Percentiles rank a stretch among this genome's conserved stretches.
Evolutionary conservation across 805 yeast species (phyloP).

Genomic region (Priceomyces haplophilus): DNA sequence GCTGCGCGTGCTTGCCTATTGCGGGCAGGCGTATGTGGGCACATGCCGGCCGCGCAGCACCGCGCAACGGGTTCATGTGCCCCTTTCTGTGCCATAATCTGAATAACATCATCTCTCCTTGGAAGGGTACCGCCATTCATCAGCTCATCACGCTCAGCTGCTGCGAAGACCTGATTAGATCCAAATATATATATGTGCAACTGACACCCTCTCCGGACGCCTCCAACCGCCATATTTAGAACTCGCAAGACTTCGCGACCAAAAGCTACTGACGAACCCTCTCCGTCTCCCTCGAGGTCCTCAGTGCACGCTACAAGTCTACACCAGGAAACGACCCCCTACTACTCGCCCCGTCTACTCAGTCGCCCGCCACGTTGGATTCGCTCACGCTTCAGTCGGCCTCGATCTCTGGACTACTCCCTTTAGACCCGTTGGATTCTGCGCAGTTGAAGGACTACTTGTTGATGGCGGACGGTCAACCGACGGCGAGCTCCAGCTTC

Average conservation of each 20-base stretch:
- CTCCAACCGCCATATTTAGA: neutral
- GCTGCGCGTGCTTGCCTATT: too few relatives aligned
- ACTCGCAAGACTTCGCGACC: too few relatives aligned
- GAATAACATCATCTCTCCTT: constrained; percentile 5
- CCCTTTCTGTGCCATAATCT: constrained; percentile 1
- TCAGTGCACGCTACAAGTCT: neutral
- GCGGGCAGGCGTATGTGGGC: neutral
- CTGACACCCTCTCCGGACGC: neutral
- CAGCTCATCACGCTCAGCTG: constrained; percentile 2
- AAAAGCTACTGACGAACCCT: too few relatives aligned
- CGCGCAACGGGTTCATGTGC: constrained; percentile 2
- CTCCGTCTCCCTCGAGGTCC: too few relatives aligned
- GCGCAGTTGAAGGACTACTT: constrained; percentile 12
- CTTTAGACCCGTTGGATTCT: constrained; percentile 17
- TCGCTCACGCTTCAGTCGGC: constrained; percentile 9
- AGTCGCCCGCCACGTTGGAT: constrained; percentile 3
- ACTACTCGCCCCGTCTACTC: too few relatives aligned
- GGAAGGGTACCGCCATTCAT: constrained; percentile 5
- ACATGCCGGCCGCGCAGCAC: neutral
- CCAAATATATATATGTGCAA: constrained; percentile 3
- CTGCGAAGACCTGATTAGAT: constrained; percentile 3
- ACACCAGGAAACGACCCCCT: neutral
- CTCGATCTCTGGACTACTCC: constrained; percentile 13
- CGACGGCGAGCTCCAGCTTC: constrained; percentile 3
- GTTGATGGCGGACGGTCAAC: constrained; percentile 3